phyloP scores from a whole-genome alignment of 192 early-diverging fungal species.

The Coemansia sp. region DNA sequence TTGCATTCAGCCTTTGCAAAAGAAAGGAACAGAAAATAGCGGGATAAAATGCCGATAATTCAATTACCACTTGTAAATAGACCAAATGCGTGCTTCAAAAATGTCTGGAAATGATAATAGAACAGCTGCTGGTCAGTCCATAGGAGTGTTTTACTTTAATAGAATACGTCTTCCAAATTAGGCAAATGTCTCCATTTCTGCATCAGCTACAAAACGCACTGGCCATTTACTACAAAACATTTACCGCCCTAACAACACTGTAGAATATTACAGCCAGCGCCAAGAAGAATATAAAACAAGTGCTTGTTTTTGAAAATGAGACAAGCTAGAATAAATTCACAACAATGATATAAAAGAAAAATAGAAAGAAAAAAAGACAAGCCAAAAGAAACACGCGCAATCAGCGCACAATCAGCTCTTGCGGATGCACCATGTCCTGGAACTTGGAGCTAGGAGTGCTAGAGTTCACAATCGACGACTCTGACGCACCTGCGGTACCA shows the following conservation, averaged over 20 bases:
- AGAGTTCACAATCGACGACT: constrained; percentile 26
- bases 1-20: not conserved
- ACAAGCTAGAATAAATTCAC: not conserved
- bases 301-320: not conserved
- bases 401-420: constrained; percentile 8
- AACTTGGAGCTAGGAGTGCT: constrained; percentile 44
- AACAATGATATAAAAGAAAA: not conserved
- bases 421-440: constrained; percentile 36
- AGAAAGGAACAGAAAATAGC: not conserved
- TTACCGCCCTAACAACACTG: too few relatives aligned
- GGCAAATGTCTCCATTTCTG: too few relatives aligned
- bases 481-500: constrained; percentile 14
- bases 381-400: not conserved
- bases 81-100: too few relatives aligned
- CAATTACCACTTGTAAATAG: not conserved
- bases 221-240: too few relatives aligned
- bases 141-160: too few relatives aligned
- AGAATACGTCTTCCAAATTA: too few relatives aligned
- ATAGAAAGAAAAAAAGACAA: not conserved
- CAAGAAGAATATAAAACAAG: too few relatives aligned
- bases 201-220: too few relatives aligned
- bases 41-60: not conserved
- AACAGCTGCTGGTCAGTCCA: too few relatives aligned
- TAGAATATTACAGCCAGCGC: too few relatives aligned
- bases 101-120: too few relatives aligned